Percentiles rank a stretch among this genome's conserved stretches.
These are phyloP conservation scores for Trametes elegans DNA, from an alignment of 768 basidiomycete species.

Conservation along the genomic window DNA sequence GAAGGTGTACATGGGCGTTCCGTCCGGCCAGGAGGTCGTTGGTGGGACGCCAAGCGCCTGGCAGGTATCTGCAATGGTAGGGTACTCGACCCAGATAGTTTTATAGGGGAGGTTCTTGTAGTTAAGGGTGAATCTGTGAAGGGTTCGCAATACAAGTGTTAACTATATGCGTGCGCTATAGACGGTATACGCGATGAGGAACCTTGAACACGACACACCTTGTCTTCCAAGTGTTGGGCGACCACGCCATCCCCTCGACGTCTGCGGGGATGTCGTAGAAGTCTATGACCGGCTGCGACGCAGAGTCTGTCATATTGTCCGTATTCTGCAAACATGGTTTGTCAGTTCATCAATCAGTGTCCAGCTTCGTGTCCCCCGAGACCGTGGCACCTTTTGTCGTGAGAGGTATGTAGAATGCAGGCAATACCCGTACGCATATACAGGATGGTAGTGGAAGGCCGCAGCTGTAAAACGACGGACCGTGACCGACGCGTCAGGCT, in stretches of 20 bases:
- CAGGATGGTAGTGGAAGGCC: too few species aligned
- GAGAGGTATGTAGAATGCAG: too few species aligned
- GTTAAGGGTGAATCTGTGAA: slow-evolving; percentile 34
- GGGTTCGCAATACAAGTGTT: background rate
- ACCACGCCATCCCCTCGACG: slow-evolving; percentile 32
- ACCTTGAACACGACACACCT: slow-evolving; percentile 11
- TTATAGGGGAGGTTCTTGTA: slow-evolving; percentile 40
- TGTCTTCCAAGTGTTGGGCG: slow-evolving; percentile 33
- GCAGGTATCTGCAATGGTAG: slow-evolving; percentile 40
- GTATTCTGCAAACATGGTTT: too few species aligned
- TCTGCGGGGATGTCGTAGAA: slow-evolving; percentile 40
- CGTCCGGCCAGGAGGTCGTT: slow-evolving; percentile 30
- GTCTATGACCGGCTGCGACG: slow-evolving; percentile 28
- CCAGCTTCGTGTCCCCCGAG: too few species aligned
- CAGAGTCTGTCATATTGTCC: background rate
- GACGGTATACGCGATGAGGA: too few species aligned
- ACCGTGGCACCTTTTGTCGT: too few species aligned
- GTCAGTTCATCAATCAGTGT: too few species aligned
- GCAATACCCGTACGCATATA: too few species aligned
- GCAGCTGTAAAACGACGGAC: too few species aligned
- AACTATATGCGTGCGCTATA: background rate
- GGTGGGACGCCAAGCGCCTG: slow-evolving; percentile 36
- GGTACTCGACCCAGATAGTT: slow-evolving; percentile 48
- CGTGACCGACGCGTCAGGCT: too few species aligned
- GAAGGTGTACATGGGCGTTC: slow-evolving; percentile 40